phyloP scores from a whole-genome alignment of 441 rosid genomes.

The Bocquillonia castaneifolia region DNA sequence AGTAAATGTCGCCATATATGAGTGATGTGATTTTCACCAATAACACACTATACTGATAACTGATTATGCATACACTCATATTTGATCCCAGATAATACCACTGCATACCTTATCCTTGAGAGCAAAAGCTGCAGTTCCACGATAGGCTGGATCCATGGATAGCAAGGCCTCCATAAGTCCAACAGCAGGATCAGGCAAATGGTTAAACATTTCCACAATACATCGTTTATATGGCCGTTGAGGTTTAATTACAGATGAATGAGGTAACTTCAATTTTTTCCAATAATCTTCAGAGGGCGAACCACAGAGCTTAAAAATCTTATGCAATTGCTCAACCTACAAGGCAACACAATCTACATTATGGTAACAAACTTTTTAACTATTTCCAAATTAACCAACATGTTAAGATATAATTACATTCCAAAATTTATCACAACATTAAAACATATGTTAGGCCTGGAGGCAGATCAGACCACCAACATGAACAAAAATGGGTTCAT shows the following conservation, averaged over 20 bases:
- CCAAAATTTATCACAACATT: background rate
- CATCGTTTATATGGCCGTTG: slow-evolving; percentile 51
- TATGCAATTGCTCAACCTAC: slow-evolving; percentile 91
- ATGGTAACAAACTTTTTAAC: background rate
- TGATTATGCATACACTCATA: background rate
- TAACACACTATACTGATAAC: too few species aligned
- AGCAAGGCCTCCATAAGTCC: slow-evolving; percentile 74
- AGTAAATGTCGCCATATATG: background rate
- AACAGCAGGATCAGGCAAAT: slow-evolving; percentile 53
- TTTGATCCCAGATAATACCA: slow-evolving; percentile 5
- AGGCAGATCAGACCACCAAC: background rate
- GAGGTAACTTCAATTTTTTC: slow-evolving; percentile 54
- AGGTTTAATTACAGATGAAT: slow-evolving; percentile 60
- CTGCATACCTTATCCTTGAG: slow-evolving; percentile 64
- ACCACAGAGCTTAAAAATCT: slow-evolving; percentile 88
- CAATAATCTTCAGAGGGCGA: slow-evolving; percentile 81
- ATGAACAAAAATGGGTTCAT: background rate
- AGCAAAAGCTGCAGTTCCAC: slow-evolving; percentile 67
- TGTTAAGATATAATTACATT: background rate
- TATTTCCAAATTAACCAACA: background rate
- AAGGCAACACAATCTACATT: slow-evolving; percentile 9
- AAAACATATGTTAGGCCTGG: background rate
- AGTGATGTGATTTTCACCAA: background rate
- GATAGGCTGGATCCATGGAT: slow-evolving; percentile 63
- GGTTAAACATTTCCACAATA: slow-evolving; percentile 50